Conservation (phyloP, 2,329 filamentous ascomycete genomes). For the Cercospora zeina region DNA sequence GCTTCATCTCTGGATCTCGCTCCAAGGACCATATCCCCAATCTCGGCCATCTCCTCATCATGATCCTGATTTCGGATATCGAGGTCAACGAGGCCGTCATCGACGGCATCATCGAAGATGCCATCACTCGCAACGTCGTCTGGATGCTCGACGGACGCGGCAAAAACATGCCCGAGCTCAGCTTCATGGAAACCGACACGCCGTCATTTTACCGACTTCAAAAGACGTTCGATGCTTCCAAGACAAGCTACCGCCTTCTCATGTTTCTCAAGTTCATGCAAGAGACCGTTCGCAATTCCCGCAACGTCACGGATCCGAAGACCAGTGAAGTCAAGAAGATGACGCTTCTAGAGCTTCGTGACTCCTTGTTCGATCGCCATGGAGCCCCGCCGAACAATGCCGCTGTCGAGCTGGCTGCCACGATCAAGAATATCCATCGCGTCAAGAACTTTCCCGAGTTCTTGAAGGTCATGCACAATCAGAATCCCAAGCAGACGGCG, state of each 20-base stretch:
- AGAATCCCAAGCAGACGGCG: constrained; percentile 9
- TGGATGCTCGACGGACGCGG: constrained; percentile 31
- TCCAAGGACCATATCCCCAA: constrained; percentile 28
- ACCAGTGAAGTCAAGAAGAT: constrained; percentile 11
- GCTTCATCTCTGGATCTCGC: constrained; percentile 24
- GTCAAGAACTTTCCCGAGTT: constrained; percentile 28
- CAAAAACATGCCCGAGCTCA: constrained; percentile 26
- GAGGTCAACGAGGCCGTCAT: constrained; percentile 25
- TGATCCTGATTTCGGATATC: constrained; percentile 27
- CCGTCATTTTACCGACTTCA: constrained; percentile 27
- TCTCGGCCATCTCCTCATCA: constrained; percentile 30
- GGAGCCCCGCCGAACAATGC: constrained; percentile 29
- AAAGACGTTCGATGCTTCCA: constrained; percentile 29
- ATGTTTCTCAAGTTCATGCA: constrained; percentile 33
- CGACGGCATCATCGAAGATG: constrained; percentile 30
- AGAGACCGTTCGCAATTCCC: constrained; percentile 19
- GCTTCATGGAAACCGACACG: constrained; percentile 28
- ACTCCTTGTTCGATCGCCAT: constrained; percentile 29
- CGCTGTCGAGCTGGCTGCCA: constrained; percentile 24
- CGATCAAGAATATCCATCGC: constrained; percentile 28
- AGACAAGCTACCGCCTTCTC: constrained; percentile 29
- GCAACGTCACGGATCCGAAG: constrained; percentile 10
- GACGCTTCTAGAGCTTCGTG: constrained; percentile 21
- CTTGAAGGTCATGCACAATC: constrained; percentile 25
- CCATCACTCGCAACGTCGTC: constrained; percentile 32